Conservation (phyloP, 129 eudicot species). For the Logfia minima region DNA sequence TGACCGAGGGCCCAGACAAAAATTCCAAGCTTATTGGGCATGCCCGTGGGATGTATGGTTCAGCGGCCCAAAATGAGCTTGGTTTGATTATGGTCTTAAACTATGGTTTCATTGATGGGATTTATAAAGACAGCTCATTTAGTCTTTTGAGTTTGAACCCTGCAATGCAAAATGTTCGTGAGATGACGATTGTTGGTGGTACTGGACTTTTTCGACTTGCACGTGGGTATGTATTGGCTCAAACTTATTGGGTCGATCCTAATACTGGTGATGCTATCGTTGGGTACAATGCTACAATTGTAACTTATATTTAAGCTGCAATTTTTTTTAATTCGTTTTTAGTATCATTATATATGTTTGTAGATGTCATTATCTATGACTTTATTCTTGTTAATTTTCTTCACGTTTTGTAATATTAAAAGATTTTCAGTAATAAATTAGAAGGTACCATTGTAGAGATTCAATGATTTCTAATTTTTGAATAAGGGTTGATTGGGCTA, state of each 20-base stretch:
- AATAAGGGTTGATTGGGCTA: not conserved
- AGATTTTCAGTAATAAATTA: not conserved
- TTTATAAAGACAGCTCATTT: slow-evolving; percentile 68
- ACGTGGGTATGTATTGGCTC: slow-evolving; percentile 67
- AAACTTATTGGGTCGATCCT: slow-evolving; percentile 48
- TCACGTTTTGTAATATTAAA: not conserved
- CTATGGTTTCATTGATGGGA: slow-evolving; percentile 56
- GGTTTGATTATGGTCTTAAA: slow-evolving; percentile 51
- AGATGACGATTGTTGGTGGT: slow-evolving; percentile 77
- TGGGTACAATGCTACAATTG: slow-evolving; percentile 71
- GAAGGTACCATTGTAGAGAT: not conserved
- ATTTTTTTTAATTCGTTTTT: not conserved
- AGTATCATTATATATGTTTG: too few species aligned
- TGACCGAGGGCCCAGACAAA: slow-evolving; percentile 66
- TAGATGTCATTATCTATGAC: not conserved
- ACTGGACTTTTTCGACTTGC: slow-evolving; percentile 79
- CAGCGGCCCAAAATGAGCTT: slow-evolving; percentile 43
- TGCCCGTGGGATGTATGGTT: slow-evolving; percentile 71
- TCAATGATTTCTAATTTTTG: not conserved
- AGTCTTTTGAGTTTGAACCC: slow-evolving; percentile 57
- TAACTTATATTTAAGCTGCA: slow-evolving; percentile 41
- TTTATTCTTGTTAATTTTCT: not conserved
- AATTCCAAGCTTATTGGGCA: slow-evolving; percentile 62
- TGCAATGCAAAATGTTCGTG: slow-evolving; percentile 43
- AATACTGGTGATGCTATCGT: slow-evolving; percentile 61